Percentiles rank a stretch among this genome's conserved stretches.
Conservation (phyloP, 495 filamentous ascomycete species). For the Podospora conica region DNA sequence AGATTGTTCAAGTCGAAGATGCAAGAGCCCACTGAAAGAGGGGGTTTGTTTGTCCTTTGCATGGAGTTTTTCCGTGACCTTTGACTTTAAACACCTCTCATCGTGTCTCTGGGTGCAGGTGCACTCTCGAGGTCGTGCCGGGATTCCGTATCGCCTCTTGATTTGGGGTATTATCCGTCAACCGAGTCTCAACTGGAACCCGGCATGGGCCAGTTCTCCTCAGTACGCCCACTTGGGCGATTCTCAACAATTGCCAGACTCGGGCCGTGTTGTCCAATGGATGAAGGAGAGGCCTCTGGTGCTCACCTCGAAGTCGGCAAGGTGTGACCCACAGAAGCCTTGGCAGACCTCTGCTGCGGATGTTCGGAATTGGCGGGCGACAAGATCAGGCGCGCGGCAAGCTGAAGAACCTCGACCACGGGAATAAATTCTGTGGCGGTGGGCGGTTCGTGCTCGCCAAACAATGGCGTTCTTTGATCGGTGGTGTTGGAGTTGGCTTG, state of each 20-base stretch:
- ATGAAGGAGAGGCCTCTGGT: constrained; percentile 12
- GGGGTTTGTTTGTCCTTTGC: background rate
- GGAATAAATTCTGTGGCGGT: background rate
- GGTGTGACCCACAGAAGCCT: background rate
- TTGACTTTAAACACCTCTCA: background rate
- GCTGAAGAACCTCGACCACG: background rate
- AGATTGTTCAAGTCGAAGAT: background rate
- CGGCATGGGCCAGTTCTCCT: background rate
- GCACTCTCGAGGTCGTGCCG: background rate
- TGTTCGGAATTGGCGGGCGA: background rate
- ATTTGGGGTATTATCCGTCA: background rate
- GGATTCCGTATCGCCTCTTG: background rate
- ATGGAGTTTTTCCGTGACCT: background rate
- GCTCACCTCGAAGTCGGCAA: constrained; percentile 13
- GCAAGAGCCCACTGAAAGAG: background rate
- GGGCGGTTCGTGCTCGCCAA: constrained; percentile 3
- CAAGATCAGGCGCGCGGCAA: constrained; percentile 25
- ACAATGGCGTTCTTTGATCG: constrained; percentile 9
- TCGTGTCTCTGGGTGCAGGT: background rate
- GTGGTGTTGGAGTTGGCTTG: background rate
- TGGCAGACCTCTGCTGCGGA: background rate
- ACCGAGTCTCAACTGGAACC: background rate
- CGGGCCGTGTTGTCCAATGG: constrained; percentile 6
- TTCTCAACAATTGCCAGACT: constrained; percentile 6
- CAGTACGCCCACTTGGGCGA: background rate